Evolutionary conservation across 2,329 filamentous ascomycete genomes (phyloP), one percentile per base, ranked within the genome.

Genomic region (Sclerotinia nivalis): DNA sequence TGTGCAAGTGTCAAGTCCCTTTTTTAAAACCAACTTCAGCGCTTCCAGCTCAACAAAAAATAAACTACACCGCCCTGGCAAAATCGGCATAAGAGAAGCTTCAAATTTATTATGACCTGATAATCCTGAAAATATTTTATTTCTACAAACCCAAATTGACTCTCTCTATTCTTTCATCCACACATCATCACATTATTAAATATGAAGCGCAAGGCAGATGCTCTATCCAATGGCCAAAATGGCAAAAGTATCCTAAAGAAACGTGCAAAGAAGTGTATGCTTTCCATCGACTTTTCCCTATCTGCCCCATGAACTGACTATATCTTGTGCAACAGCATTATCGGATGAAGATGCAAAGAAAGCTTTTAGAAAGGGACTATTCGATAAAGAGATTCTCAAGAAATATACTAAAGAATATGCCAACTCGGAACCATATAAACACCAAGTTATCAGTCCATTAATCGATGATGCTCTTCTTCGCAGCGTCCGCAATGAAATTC

Each of bases 401-500:
- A 79, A 83, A 47, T 91, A 92, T 79, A 87, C 86, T 13, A 77
- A 82, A 28, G 83, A 86, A 73, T 93, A 93, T 78, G 86, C 88
- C 68, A 77, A 82, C 10, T 92, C 91, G 13, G 80, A 83, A 25
- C 90, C 90, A 7, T 99, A 99, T 84, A 93, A 95, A 79, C 95
- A 99, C 80, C 91, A 91, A 75, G 95, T 99, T 66, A 97, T 99
- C 78, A 85, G 89, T 75, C 84, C 87, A 68, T 84, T 99, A 56
- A 90, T 98, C 79, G 85, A 96, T 81, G 91, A 95, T 76, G 81
- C 84, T 61, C 89, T 99, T 25, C 88, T 99, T 60, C 94, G 94
- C 77, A 85, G 88, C 69, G 96, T 99, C 71, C 93, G 96, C 78
- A 83, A 87, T 77, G 96, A 99, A 83, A 95, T 98, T 80, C 90